Conservation (phyloP, 2,329 filamentous ascomycete species). For the Sarocladiaceae sp. region DNA sequence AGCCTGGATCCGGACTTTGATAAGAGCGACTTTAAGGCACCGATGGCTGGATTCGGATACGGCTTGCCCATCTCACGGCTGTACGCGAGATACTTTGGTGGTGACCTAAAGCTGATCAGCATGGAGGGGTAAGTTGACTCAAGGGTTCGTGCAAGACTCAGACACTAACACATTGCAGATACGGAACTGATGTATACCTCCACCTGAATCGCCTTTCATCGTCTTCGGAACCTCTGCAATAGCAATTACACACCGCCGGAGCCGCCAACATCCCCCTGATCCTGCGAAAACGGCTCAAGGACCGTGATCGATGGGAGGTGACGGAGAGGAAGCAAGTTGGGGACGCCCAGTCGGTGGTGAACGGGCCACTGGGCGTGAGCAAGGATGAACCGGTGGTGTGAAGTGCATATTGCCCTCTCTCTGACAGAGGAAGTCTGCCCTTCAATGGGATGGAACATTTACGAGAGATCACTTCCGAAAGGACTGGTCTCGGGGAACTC, state of each 20-base stretch:
- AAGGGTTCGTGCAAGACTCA: slow-evolving; percentile 1
- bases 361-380: slow-evolving; percentile 29
- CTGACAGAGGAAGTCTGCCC: neutral
- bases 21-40: slow-evolving; percentile 98
- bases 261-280: slow-evolving; percentile 28
- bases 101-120: slow-evolving; percentile 94
- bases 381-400: slow-evolving; percentile 31
- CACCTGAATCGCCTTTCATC: slow-evolving; percentile 94
- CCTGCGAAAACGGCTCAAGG: slow-evolving; percentile 63
- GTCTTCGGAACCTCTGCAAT: slow-evolving; percentile 95
- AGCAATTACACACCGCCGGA: slow-evolving; percentile 60
- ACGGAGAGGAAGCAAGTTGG: slow-evolving; percentile 87
- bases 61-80: slow-evolving; percentile 89
- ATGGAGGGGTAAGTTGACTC: slow-evolving; percentile 83
- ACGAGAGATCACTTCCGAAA: neutral
- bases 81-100: slow-evolving; percentile 96
- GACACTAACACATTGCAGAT: slow-evolving; percentile 49
- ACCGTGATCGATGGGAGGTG: slow-evolving; percentile 55
- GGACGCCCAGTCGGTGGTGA: slow-evolving; percentile 75
- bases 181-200: slow-evolving; percentile 97
- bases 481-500: neutral
- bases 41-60: slow-evolving; percentile 99
- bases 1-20: slow-evolving; percentile 96
- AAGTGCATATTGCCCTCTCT: slow-evolving; percentile 11
- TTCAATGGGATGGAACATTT: neutral